phyloP scores from a whole-genome alignment of 345 rosid species.

The Leavenworthia alabamica region DNA sequence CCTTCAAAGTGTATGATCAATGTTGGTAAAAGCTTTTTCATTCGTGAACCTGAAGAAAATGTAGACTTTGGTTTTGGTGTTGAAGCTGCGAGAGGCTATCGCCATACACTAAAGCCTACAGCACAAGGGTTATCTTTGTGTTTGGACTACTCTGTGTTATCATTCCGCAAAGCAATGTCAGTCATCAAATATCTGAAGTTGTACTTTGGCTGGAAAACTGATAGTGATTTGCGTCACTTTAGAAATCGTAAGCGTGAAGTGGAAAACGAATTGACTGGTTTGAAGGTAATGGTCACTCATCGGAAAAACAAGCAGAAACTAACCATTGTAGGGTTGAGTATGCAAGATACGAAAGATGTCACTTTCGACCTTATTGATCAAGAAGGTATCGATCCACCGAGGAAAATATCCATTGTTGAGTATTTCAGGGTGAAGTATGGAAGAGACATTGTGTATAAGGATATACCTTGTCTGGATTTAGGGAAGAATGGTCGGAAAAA shows the following conservation, averaged over 20 bases:
- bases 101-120: slow-evolving; percentile 71
- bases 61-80: slow-evolving; percentile 62
- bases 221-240: slow-evolving; percentile 27
- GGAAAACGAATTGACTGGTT: slow-evolving; percentile 42
- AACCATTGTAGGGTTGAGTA: slow-evolving; percentile 47
- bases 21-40: slow-evolving; percentile 56
- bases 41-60: slow-evolving; percentile 2
- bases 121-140: slow-evolving; percentile 62
- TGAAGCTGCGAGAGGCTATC: slow-evolving; percentile 59
- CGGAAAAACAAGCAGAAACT: slow-evolving; percentile 56
- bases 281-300: slow-evolving; percentile 64
- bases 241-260: slow-evolving; percentile 22
- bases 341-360: slow-evolving; percentile 27
- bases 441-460: slow-evolving; percentile 35
- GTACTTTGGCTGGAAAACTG: slow-evolving; percentile 30
- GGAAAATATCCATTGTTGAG: slow-evolving; percentile 35
- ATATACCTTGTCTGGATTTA: slow-evolving; percentile 70
- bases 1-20: slow-evolving; percentile 55
- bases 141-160: slow-evolving; percentile 66
- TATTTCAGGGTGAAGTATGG: slow-evolving; percentile 56
- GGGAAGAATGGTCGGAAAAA: slow-evolving; percentile 46
- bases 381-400: slow-evolving; percentile 34
- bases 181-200: slow-evolving; percentile 49
- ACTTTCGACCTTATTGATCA: slow-evolving; percentile 43
- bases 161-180: slow-evolving; percentile 56